Evolutionary conservation across 371 early-diverging fungal species (phyloP).

Genomic region (Rhizopus sp.): DNA sequence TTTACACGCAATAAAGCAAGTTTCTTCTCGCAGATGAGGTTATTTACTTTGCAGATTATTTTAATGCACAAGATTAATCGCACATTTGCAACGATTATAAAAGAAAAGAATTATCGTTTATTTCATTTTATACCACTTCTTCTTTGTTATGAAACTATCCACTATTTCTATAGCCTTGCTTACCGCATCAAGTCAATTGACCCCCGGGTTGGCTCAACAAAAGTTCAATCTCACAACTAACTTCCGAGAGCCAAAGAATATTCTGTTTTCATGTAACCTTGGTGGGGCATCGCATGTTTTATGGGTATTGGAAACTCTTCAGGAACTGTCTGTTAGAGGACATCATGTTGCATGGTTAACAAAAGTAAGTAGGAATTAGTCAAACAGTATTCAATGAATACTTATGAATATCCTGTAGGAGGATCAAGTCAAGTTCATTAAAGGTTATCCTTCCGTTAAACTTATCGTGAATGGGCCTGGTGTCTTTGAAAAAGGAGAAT

Average conservation of each 20-base stretch:
- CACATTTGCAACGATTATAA: too few species aligned
- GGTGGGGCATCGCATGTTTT: slow-evolving; percentile 23
- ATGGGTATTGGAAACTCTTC: slow-evolving; percentile 20
- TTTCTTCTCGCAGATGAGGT: too few species aligned
- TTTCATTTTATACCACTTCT: too few species aligned
- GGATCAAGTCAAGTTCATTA: slow-evolving; percentile 18
- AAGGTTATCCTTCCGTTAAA: slow-evolving; percentile 16
- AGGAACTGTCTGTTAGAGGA: slow-evolving; percentile 16
- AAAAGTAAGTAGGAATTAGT: slow-evolving; percentile 9
- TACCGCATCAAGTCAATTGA: too few species aligned
- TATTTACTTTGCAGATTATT: too few species aligned
- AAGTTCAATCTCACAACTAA: background rate
- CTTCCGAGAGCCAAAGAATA: slow-evolving; percentile 16
- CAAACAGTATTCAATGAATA: background rate
- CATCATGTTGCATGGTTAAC: slow-evolving; percentile 13
- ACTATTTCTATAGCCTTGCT: too few species aligned
- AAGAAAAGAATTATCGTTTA: too few species aligned
- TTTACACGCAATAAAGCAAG: too few species aligned
- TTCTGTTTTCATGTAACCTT: slow-evolving; percentile 8
- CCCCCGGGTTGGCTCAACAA: too few species aligned
- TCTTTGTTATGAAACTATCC: too few species aligned
- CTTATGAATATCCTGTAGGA: slow-evolving; percentile 1
- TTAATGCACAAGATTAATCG: too few species aligned
- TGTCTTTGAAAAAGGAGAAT: background rate
- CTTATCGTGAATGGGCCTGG: slow-evolving; percentile 14